phyloP scores from a whole-genome alignment of 108 stramenopile species.

The Epipyxis sp. region DNA sequence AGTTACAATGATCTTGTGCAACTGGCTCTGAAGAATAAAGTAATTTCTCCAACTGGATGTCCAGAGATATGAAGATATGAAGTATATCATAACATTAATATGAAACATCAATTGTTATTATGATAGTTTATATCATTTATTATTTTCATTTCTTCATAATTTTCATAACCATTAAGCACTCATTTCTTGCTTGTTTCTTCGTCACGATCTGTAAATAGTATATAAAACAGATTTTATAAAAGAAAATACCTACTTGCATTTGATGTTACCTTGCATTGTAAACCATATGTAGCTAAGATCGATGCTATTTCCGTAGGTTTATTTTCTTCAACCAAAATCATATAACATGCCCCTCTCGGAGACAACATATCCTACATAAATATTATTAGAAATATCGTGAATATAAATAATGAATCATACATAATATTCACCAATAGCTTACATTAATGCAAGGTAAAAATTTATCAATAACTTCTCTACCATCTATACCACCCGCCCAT shows the following conservation, averaged over 20 bases:
- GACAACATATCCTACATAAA: background rate
- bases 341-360: background rate
- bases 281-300: background rate
- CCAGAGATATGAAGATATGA: no score
- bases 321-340: conserved; percentile 22
- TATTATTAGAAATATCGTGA: background rate
- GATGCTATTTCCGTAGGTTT: background rate
- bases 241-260: background rate
- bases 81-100: no score
- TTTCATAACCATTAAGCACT: background rate
- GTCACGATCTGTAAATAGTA: background rate
- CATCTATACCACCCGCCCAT: conserved; percentile 70
- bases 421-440: background rate
- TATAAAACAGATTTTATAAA: background rate
- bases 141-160: no score
- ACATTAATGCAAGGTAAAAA: background rate
- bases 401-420: background rate
- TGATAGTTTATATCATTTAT: no score
- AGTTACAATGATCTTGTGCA: background rate
- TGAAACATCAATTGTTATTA: no score
- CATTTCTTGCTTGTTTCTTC: background rate
- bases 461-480: conserved; percentile 45
- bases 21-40: background rate
- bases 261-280: background rate
- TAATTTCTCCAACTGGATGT: background rate